Conservation (phyloP, 345 rosid genomes). For the Garcia nutans region DNA sequence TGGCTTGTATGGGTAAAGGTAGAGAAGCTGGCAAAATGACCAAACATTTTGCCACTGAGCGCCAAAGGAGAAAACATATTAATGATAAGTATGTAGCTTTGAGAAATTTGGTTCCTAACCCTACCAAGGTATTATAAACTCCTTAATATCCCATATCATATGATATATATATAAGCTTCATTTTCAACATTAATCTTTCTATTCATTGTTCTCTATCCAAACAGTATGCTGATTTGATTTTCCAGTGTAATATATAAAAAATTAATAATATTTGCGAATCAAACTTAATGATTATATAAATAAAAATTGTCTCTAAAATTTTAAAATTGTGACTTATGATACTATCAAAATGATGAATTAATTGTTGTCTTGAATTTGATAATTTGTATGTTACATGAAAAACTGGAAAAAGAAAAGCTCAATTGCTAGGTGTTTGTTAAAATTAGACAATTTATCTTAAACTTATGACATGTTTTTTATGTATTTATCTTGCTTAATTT, state of each 20-base stretch:
- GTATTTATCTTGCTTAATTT: neutral
- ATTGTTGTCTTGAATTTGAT: too few relatives aligned
- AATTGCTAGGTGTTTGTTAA: neutral
- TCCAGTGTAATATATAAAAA: too few relatives aligned
- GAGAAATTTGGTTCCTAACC: conserved; percentile 64
- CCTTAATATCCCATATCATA: neutral
- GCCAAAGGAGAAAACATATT: conserved; percentile 63
- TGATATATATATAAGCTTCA: neutral
- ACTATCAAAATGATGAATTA: too few relatives aligned
- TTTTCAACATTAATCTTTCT: too few relatives aligned
- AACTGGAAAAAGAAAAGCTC: neutral
- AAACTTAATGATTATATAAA: too few relatives aligned
- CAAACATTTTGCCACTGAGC: conserved; percentile 62
- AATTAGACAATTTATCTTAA: neutral
- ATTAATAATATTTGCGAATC: too few relatives aligned
- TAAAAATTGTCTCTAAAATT: too few relatives aligned
- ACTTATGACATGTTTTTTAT: too few relatives aligned
- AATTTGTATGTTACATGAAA: too few relatives aligned
- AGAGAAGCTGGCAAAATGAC: conserved; percentile 46
- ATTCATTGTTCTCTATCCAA: neutral
- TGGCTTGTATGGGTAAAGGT: conserved; percentile 43
- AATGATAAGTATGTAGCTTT: conserved; percentile 58
- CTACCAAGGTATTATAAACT: conserved; percentile 51
- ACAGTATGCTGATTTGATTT: neutral
- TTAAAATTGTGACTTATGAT: too few relatives aligned